Base-by-base conservation (phyloP, 257 asterid species). In the Petunia axillaris region DNA sequence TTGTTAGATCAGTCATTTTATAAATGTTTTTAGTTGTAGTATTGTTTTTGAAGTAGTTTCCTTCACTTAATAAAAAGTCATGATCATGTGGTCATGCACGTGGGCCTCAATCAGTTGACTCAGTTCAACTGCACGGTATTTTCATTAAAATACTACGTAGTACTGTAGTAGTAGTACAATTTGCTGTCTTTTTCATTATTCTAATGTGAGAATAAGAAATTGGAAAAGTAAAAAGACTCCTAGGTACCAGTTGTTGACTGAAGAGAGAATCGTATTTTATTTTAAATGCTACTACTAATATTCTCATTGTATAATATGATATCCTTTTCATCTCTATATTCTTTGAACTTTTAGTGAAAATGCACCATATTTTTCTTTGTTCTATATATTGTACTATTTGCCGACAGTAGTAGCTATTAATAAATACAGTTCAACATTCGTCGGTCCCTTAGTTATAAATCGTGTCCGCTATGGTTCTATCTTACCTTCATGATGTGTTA, bases 81-180 rank as follows among this genome's bases (percentile, higher is more conserved):
- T 40, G 37, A 37, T 25, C 25, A 25, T 37, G 53, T 6, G 54
- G 38, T 66, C 54, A n/a, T 36, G 77, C 58, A 70, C 76, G 58
- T 70, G 58, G n/a, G 41, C 16, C 41, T 70, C 58, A 16, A 46
- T 68, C 40, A 16, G 76, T 70, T 70, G 43, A 9, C 43, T 70
- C 16, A 50, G 5, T 25, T 68, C 40, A 44, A n/a, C 76, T 68
- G n/a, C 40, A 46, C 25, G 2, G 59, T 25, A 25, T 70, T 70
- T 70, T 10, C 9, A 70, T 67, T 70, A 25, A 25, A 68, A 68
- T 44, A 68, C 5, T 16, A 16, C 11, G 25, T 25, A 25, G 25
- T 25, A 25, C 25, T 25, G 25, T 6, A 60, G 8, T 48, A 25
- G 1, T 48, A 35, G 43, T 48, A 48, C 4, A 25, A 52, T 71